These are phyloP conservation scores for Oryza australiensis DNA, from an alignment of 176 grass and related monocot genomes.

Conservation along the genomic window DNA sequence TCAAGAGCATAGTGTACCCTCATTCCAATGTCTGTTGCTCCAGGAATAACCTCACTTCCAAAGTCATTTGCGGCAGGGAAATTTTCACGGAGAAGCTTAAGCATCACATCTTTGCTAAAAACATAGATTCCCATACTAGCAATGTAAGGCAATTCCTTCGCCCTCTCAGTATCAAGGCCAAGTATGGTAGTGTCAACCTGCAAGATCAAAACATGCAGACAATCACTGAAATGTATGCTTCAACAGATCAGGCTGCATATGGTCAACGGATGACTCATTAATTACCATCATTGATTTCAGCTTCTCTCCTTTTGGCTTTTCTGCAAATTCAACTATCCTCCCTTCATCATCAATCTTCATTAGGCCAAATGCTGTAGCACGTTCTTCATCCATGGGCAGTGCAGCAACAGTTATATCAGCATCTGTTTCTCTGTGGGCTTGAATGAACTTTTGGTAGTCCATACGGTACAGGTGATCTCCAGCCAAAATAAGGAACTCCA, in stretches of 20 bases:
- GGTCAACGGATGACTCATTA: neutral
- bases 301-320: slow-evolving; percentile 93
- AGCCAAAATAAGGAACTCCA: slow-evolving; percentile 90
- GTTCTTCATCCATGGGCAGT: slow-evolving; percentile 84
- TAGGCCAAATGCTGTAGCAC: slow-evolving; percentile 90
- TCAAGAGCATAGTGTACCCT: slow-evolving; percentile 64
- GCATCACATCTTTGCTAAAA: slow-evolving; percentile 91
- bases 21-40: slow-evolving; percentile 81
- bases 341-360: slow-evolving; percentile 99
- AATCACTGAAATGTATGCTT: slow-evolving; percentile 22
- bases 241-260: neutral
- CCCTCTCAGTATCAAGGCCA: slow-evolving; percentile 70
- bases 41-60: slow-evolving; percentile 98
- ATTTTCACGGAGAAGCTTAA: slow-evolving; percentile 68
- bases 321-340: slow-evolving; percentile 82
- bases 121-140: slow-evolving; percentile 99
- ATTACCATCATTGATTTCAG: slow-evolving; percentile 93
- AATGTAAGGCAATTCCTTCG: slow-evolving; percentile 86
- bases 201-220: slow-evolving; percentile 23
- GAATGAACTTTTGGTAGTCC: slow-evolving; percentile 98
- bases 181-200: slow-evolving; percentile 95
- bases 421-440: slow-evolving; percentile 91
- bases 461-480: slow-evolving; percentile 97
- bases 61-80: slow-evolving; percentile 93
- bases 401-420: slow-evolving; percentile 94